Conservation (phyloP, 176 grass and related monocot species). For the Guadua angustifolia region DNA sequence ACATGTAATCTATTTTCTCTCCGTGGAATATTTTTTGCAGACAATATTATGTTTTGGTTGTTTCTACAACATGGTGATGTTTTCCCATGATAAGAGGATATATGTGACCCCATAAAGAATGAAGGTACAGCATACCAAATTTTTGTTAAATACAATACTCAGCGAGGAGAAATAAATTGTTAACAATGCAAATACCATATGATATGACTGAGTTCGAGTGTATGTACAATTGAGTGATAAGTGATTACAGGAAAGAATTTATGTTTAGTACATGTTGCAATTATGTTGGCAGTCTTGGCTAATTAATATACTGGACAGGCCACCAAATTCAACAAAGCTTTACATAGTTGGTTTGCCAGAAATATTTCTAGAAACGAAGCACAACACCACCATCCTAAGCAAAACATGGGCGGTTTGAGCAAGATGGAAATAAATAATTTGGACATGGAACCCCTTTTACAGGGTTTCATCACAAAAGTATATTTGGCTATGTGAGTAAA, state of each 20-base stretch:
- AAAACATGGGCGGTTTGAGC: not conserved
- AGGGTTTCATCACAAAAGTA: slow-evolving; percentile 16
- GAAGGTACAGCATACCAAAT: not conserved
- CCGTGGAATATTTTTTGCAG: slow-evolving; percentile 17
- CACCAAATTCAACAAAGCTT: slow-evolving; percentile 2
- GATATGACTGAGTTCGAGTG: not conserved
- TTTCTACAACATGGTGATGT: not conserved
- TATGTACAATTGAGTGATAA: not conserved
- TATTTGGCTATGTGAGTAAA: not conserved
- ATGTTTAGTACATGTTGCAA: not conserved
- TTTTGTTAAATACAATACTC: not conserved
- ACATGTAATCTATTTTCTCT: not conserved
- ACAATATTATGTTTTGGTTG: slow-evolving; percentile 9
- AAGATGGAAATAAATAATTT: slow-evolving; percentile 2
- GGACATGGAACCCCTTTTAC: not conserved
- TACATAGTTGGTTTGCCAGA: not conserved
- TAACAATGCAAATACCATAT: not conserved
- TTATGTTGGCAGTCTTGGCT: slow-evolving; percentile 18
- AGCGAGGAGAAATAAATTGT: not conserved
- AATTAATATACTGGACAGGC: slow-evolving; percentile 16
- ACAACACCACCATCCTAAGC: not conserved
- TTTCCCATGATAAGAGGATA: not conserved
- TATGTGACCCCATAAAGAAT: not conserved
- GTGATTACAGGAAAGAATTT: not conserved
- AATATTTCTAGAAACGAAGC: not conserved